Base-by-base conservation (phyloP, 768 basidiomycete species). In the Collybiopsis luxurians region DNA sequence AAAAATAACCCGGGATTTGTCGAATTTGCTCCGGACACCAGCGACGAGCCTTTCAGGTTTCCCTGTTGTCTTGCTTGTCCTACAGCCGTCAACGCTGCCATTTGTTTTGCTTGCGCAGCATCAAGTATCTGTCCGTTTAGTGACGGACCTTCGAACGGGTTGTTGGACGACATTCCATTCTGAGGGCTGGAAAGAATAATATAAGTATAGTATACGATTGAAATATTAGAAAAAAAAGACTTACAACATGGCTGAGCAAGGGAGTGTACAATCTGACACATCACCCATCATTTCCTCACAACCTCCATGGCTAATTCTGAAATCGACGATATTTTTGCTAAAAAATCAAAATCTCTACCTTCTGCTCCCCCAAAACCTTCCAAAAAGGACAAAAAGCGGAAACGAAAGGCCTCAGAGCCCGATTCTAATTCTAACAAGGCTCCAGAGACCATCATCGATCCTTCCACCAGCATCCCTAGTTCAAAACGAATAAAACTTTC, bases 321-420 rank as follows among this genome's bases (percentile, higher is more conserved):
- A 80, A 93, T 93, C 69, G 91, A 93, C 78, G 83, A 82, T 64
- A 93, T 93, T 65, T 93, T 93, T 69, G 79, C 89, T 39, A 74
- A 76, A 60, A 83, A 79, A 63, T 72, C 72, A 61, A 77, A 75
- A 62, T 50, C 61, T 57, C 69, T 63, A 55, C 48, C 59, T 36
- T 63, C 76, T 38, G 63, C 74, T 24, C 1, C 31, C 21, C 9
- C 27, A 27, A 44, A 43, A 23, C 24, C 38, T 15, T 46, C 67
- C 38, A 79, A 79, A 61, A 75, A 73, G 65, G 70, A 72, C 56
- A 70, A 70, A 60, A 75, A 70, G 66, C 70, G 63, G 56, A 69
- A 68, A 59, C 64, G 61, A 43, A 63, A 59, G 24, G 56, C 21
- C 27, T 19, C 28, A 17, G 36, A 31, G 27, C 30, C 19, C 9